Base-by-base conservation (phyloP, 2,329 filamentous ascomycete species). In the Coniochaeta sp. region DNA sequence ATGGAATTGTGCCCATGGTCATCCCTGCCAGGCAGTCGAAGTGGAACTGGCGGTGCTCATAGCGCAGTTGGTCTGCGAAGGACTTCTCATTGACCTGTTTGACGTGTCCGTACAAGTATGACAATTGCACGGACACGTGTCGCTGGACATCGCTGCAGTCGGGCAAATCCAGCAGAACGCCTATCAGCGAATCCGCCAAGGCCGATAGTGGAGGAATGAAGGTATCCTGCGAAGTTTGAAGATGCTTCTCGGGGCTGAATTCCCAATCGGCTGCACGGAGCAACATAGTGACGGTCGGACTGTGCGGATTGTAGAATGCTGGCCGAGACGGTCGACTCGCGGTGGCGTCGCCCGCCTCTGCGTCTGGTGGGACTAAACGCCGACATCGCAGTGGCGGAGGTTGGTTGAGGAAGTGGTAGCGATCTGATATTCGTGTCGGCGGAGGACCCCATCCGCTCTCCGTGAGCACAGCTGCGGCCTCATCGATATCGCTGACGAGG, bases 401-500 rank as follows among this genome's bases (percentile, higher is more conserved):
- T n/a, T 16, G 20, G 6, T 20, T 40, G 12, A 52, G 14, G 26
- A 50, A 20, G 13, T 55, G 35, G 28, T 16, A 49, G 35, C 27
- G 27, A 30, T 3, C 14, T 27, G 31, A 26, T 22, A 16, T 13
- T 13, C 48, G 31, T 30, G 46, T 45, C 20, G 33, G 30, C 20
- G 50, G 26, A 13, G 26, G 30, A 27, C 31, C 27, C 57, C 58
- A 60, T 31, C 57, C 57, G 18, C 45, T 31, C 26, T 51, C 28
- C 4, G 42, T 51, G 2, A 61, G 51, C 10, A 53, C 51, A 14
- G 47, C 20, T 30, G 55, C 53, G 16, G 59, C 58, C 40, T 55
- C 26, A 13, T 56, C 51, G 32, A 61, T 55, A 31, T 61, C 51
- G 12, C 49, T 48, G 4, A 61, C 60, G 14, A 61, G 54, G 5